Evolutionary conservation across 148 eudicot species (phyloP), one percentile per base, ranked within the genome.

Genomic region (Tetragonia tetragonoides): DNA sequence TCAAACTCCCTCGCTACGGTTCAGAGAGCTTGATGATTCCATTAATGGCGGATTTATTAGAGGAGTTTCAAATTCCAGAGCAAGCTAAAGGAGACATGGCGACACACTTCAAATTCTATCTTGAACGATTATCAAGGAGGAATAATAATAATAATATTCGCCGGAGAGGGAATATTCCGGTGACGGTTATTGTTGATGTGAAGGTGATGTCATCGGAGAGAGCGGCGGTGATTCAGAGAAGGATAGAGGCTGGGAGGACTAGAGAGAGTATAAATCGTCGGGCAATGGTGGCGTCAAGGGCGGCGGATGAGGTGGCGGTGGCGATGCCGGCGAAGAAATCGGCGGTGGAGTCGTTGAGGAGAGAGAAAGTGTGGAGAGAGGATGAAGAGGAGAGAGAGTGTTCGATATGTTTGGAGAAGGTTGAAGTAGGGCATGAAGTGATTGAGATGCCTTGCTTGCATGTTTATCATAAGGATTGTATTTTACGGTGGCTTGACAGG

Each of bases 401-500:
- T 51, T 67, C 61, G 6, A 77, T 85, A 2, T 85, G 87, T 68
- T 66, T 85, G 77, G 87, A 85, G 70, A 67, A 57, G 46, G 39
- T 82, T 17, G 72, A 4, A 7, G 71, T 2, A 2, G 85, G 81
- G 17, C 76, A 3, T 21, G 81, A 80, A 61, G 83, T 67, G 70
- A 74, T 77, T 18, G 66, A 56, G 68, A 74, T 85, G 81, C 87
- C 87, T 5, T 85, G 87, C 56, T 69, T 60, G 0, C 87, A 85
- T 85, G 20, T 80, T 15, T 85, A 68, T 41, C 87, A 85, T 65
- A 44, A 10, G 1, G 21, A 47, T 3, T 85, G 87, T 61, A 82
- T 85, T 9, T 18, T 56, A 46, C 21, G 60, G 56, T 85, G 87
- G 87, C 74, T 85, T 49, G 66, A 64, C 0, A 82, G 80, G 60